Evolutionary conservation across 148 eudicot genomes (phyloP).

Genomic region (Vaccinium macrocarpon): DNA sequence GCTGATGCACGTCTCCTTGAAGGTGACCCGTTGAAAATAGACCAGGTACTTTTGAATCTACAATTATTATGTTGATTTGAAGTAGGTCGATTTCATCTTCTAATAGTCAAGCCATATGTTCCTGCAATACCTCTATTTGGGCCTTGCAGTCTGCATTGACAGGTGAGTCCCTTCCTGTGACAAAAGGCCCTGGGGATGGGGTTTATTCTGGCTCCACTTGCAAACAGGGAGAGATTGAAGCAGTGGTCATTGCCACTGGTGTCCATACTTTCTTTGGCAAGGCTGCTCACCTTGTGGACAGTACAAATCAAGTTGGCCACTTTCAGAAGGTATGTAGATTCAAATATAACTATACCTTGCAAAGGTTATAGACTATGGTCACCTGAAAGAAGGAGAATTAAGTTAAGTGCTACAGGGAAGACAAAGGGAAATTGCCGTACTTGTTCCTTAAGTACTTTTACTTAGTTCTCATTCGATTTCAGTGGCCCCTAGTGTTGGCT

Average conservation of each 20-base stretch:
- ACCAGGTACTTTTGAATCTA: conserved; percentile 18
- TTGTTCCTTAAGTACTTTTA: not conserved
- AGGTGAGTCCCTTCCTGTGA: conserved; percentile 58
- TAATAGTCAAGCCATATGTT: not conserved
- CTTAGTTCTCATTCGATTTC: not conserved
- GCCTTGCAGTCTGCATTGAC: conserved; percentile 34
- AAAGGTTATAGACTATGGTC: not conserved
- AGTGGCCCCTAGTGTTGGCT: not conserved
- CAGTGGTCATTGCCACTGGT: conserved; percentile 53
- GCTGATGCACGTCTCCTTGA: conserved; percentile 40
- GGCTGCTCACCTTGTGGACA: conserved; percentile 61
- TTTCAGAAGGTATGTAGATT: conserved; percentile 48
- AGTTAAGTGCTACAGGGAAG: not conserved
- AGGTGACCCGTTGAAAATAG: conserved; percentile 36
- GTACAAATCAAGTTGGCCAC: conserved; percentile 53
- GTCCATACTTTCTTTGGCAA: conserved; percentile 56
- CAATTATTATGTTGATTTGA: not conserved
- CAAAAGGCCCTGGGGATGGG: conserved; percentile 42
- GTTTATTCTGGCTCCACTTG: conserved; percentile 58
- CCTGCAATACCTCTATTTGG: not conserved
- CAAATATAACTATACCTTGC: not conserved
- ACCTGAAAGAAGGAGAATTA: not conserved
- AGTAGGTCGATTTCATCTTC: not conserved
- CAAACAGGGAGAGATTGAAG: conserved; percentile 58
- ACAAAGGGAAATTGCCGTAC: not conserved